phyloP scores from a whole-genome alignment of 345 rosid species.

The Toxicodendron radicans region DNA sequence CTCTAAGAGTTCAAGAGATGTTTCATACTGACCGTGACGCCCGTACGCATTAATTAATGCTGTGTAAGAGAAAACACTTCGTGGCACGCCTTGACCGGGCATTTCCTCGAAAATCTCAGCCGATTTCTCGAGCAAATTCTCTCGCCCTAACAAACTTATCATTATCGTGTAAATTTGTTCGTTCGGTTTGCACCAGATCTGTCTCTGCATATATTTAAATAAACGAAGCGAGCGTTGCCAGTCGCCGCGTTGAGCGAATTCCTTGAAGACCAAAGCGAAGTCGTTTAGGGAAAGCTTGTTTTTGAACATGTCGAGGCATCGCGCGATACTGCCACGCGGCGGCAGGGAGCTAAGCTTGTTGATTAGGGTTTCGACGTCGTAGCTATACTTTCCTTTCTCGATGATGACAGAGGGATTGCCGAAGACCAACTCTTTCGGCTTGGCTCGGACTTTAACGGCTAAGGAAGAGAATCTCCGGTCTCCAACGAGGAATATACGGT shows the following conservation, averaged over 20 bases:
- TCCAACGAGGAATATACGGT: conserved; percentile 35
- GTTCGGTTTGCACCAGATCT: conserved; percentile 95
- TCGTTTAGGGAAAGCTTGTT: conserved; percentile 90
- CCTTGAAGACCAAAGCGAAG: conserved; percentile 88
- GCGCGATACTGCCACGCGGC: conserved; percentile 94
- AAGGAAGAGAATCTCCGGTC: conserved; percentile 25
- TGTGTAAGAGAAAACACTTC: conserved; percentile 86
- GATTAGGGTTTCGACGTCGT: conserved; percentile 92
- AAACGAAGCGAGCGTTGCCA: conserved; percentile 94
- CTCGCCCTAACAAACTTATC: conserved; percentile 85
- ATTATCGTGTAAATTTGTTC: conserved; percentile 94
- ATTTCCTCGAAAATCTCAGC: conserved; percentile 85
- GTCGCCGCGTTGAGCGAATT: conserved; percentile 90
- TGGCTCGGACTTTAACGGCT: conserved; percentile 39
- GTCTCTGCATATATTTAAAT: conserved; percentile 96
- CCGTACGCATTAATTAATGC: conserved; percentile 91
- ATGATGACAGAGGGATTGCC: conserved; percentile 75
- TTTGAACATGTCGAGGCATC: conserved; percentile 78
- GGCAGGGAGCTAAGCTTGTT: conserved; percentile 98
- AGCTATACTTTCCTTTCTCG: conserved; percentile 91
- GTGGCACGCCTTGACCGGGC: conserved; percentile 71
- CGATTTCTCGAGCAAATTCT: conserved; percentile 81
- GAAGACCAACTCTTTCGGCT: conserved; percentile 63
- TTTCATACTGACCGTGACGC: conserved; percentile 69
- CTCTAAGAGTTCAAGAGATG: conserved; percentile 72